Evolutionary conservation across 1,284 basidiomycete species (phyloP).

Genomic region (Rhodotorula sp.): DNA sequence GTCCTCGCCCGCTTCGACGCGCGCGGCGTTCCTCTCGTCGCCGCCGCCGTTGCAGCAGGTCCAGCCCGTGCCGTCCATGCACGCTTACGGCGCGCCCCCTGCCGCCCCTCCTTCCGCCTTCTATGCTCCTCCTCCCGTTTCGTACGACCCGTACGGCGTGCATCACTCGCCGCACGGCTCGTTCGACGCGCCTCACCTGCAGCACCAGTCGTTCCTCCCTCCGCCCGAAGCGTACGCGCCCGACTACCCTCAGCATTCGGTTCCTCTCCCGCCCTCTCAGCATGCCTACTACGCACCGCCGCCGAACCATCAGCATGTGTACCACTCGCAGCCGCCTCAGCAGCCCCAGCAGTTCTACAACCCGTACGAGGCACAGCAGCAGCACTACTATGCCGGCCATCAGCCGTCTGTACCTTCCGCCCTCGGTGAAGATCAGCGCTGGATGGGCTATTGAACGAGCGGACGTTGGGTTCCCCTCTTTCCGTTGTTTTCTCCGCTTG

Average conservation of each 20-base stretch:
- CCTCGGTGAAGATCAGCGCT: neutral
- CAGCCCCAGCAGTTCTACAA: slow-evolving; percentile 2
- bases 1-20: neutral
- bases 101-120: neutral
- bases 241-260: neutral
- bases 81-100: no score
- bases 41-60: neutral
- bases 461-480: neutral
- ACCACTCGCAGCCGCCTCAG: neutral
- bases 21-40: neutral
- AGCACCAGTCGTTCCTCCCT: neutral
- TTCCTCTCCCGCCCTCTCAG: neutral
- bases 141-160: neutral
- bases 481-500: neutral
- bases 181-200: neutral
- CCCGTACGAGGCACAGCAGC: slow-evolving; percentile 4
- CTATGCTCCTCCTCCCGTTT: neutral
- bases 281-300: neutral
- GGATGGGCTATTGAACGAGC: slow-evolving; percentile 5
- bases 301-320: neutral
- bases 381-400: neutral
- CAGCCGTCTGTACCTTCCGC: neutral
- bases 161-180: slow-evolving; percentile 1
- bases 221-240: neutral
- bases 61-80: neutral